Evolutionary conservation across 768 basidiomycete species (phyloP), one percentile per base, ranked within the genome.

Genomic region (Gelatoporia subvermispora): DNA sequence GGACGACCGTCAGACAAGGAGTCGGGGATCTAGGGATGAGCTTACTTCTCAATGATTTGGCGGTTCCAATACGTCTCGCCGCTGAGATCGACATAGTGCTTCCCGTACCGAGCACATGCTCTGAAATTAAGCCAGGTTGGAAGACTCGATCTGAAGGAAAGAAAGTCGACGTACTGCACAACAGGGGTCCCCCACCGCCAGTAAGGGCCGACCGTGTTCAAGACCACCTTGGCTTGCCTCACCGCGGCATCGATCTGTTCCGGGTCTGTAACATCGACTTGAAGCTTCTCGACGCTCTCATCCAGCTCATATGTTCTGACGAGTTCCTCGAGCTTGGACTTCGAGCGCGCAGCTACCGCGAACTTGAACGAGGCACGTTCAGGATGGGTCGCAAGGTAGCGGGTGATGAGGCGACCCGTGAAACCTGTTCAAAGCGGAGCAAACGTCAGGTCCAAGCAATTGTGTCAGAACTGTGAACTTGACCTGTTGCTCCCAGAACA

Each of bases 11-110:
- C 28, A 31, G 28, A 31, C 13, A 13, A 7, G 28, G 5, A 51
- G 50, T 42, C 54, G 17, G 44, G 17, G 48, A 5, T 24, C 42
- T 47, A 13, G 8, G 5, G 34, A 18, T 44, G n/a, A 18, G 69
- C 81, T 58, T 54, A 81, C 85, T 75, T 61, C 23, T 67, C 28
- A 41, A 89, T 79, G 43, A 90, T 83, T 13, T 79, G 68, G 51
- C 67, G 68, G 40, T 86, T 75, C 81, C 84, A 93, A 2, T 71
- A 67, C 0, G 75, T 66, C 63, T 94, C 92, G 8, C 87, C 85
- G 2, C 85, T 81, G 28, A 93, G 70, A 65, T 97, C 94, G 22
- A 92, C 81, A 62, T 95, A 95, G 65, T 94, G 90, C 7, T 79
- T 76, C 4, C 87, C 84, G 49, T 85, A 69, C 31, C 69, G 69